Base-by-base conservation (phyloP, 1,284 basidiomycete genomes). In the Apiotrichum siamense region DNA sequence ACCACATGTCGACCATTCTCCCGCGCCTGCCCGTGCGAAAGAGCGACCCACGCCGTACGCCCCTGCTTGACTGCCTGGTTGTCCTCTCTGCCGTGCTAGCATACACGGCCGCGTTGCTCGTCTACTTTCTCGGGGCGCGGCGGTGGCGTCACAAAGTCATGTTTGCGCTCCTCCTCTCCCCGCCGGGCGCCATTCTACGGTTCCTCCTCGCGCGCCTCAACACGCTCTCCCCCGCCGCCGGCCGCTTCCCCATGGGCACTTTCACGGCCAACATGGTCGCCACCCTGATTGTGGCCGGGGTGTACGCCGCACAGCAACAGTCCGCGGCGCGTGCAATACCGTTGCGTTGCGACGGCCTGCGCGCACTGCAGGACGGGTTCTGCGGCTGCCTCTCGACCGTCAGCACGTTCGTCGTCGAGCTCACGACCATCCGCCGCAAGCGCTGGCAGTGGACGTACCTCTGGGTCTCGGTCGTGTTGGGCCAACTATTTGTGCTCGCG, bases 311-410 rank as follows among this genome's bases (percentile, higher is more conserved):
- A 35, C 86, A 90, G 66, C 81, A 81, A 51, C 70, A 79, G 3
- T 63, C 68, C 0, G 20, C 37, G 9, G 23, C 29, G 78, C 11
- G n/a, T 12, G n/a, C 7, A 10, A 23, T 12, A 0, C 18, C 79
- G 79, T 3, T 65, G 4, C 77, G 80, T 37, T 96, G 91, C 65
- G 79, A 81, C 33, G 77, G 88, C 18, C 71, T 94, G 41, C 83
- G 87, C 66, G 90, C 88, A 1, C 74, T 98, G 25, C 78, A 80
- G 29, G 88, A 97, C 65, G 96, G 96, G 3, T 97, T 92, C 66
- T 97, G 93, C 67, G 96, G 93, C 9, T 92, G 90, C 73, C 77
- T 98, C 58, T 93, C 86, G 4, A 99, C 96, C 0, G 81, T 99
- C 55, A 92, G 88, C 73, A 98, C 93, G 12, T 94, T 97, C 67